Evolutionary conservation across 176 grass and related monocot genomes (phyloP).

Genomic region (Sorghum bicolor): Sorghum_bicolor_NCBIv3 NC_012870.2:76888001-76888500

Average conservation of each 20-base stretch:
- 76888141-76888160: not conserved
- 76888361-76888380: slow-evolving; percentile 22
- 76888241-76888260: slow-evolving; percentile 49
- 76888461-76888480: slow-evolving; percentile 44
- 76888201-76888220: slow-evolving; percentile 44
- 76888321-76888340: slow-evolving; percentile 19
- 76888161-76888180: slow-evolving; percentile 91
- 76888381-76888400: slow-evolving; percentile 51
- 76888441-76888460: slow-evolving; percentile 40
- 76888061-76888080: slow-evolving; percentile 88
- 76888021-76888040: slow-evolving; percentile 84
- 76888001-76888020: slow-evolving; percentile 77
- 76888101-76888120: not conserved
- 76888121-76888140: not conserved
- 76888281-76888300: slow-evolving; percentile 49
- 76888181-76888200: slow-evolving; percentile 63
- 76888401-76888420: slow-evolving; percentile 54
- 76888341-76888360: slow-evolving; percentile 30
- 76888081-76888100: slow-evolving; percentile 48
- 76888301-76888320: slow-evolving; percentile 52
- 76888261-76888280: slow-evolving; percentile 45
- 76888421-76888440: slow-evolving; percentile 33
- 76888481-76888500: slow-evolving; percentile 35
- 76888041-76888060: slow-evolving; percentile 81
- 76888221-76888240: slow-evolving; percentile 42